phyloP scores from a whole-genome alignment of 176 grass and related monocot genomes.

The Avena insularis region DNA sequence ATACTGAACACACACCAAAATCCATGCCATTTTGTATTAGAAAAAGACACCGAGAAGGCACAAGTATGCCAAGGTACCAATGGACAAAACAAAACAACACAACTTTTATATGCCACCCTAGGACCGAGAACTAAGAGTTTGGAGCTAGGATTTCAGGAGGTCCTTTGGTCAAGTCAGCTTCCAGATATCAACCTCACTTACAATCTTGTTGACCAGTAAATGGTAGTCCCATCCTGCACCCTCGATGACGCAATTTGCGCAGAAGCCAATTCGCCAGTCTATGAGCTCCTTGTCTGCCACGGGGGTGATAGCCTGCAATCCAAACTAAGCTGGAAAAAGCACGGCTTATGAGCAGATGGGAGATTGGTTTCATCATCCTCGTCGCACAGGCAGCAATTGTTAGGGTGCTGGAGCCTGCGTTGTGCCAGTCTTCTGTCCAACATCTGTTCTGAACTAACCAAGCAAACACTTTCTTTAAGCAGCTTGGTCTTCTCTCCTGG shows the following conservation, averaged over 20 bases:
- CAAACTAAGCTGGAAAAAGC: neutral
- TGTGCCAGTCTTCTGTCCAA: neutral
- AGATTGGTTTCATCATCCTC: constrained; percentile 4
- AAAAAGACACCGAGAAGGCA: constrained; percentile 8
- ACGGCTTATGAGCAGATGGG: neutral
- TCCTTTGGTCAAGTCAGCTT: neutral
- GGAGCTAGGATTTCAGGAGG: neutral
- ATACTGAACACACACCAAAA: neutral
- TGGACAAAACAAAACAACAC: neutral
- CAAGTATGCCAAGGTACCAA: neutral
- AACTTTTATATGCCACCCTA: neutral
- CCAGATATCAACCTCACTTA: neutral
- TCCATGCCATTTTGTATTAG: constrained; percentile 3
- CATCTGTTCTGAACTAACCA: neutral
- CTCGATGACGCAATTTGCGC: neutral
- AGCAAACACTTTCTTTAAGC: neutral
- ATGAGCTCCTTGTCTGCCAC: neutral
- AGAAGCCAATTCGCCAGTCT: neutral
- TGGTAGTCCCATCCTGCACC: neutral
- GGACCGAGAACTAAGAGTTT: neutral
- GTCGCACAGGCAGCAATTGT: neutral
- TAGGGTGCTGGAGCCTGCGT: neutral
- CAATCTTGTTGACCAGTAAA: neutral
- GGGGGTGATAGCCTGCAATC: neutral
- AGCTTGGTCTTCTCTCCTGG: neutral